Conservation (phyloP, 352 stramenopile species). For the Peronospora destructor region DNA sequence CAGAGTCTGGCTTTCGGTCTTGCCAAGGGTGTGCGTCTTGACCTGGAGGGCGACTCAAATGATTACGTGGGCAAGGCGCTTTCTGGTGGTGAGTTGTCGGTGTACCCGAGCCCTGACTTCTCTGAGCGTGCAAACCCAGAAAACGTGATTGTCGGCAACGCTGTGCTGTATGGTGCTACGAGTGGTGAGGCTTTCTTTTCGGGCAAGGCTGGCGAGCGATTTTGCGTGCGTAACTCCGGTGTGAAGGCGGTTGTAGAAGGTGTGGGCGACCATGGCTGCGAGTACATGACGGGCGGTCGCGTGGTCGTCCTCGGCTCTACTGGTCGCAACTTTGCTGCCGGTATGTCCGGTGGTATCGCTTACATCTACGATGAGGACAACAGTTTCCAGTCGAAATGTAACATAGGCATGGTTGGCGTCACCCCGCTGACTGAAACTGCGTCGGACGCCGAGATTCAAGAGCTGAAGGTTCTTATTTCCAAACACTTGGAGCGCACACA, state of each 20-base stretch:
- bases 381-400: conserved; percentile 91
- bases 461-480: conserved; percentile 83
- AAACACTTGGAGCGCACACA: conserved; percentile 86
- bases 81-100: conserved; percentile 89
- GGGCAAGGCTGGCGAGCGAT: conserved; percentile 94
- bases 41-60: conserved; percentile 91
- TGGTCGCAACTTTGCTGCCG: conserved; percentile 93
- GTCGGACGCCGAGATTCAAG: conserved; percentile 57
- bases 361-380: conserved; percentile 94
- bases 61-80: conserved; percentile 95
- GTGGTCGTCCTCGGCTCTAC: conserved; percentile 91
- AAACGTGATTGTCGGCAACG: conserved; percentile 94
- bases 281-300: conserved; percentile 97
- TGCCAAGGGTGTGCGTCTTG: conserved; percentile 89
- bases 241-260: conserved; percentile 94
- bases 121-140: conserved; percentile 58
- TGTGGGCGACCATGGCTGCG: conserved; percentile 93
- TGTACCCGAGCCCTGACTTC: conserved; percentile 74
- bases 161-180: conserved; percentile 92
- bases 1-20: conserved; percentile 92
- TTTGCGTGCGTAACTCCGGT: conserved; percentile 94
- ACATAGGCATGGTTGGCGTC: conserved; percentile 92
- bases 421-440: conserved; percentile 65
- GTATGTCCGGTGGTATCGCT: conserved; percentile 93
- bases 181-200: conserved; percentile 91